Percentiles rank a stretch among this genome's conserved stretches.
These are phyloP conservation scores for Globisporangium parvum DNA, from an alignment of 352 stramenopile species.

Conservation along the genomic window DNA sequence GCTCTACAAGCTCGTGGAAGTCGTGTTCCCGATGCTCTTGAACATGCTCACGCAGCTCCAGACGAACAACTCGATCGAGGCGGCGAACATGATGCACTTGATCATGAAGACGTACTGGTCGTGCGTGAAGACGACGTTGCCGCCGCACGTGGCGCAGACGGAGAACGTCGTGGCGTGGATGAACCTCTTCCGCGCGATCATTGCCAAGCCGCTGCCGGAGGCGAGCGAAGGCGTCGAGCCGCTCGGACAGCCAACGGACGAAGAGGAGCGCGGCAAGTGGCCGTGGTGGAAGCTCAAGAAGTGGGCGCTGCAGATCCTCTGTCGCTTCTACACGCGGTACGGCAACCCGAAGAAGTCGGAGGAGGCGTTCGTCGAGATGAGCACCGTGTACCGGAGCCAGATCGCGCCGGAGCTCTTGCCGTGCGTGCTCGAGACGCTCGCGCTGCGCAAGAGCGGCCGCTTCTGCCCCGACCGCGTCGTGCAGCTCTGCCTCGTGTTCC, in stretches of 20 bases:
- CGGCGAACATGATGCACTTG: conserved; percentile 90
- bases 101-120: conserved; percentile 99
- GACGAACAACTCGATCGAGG: conserved; percentile 86
- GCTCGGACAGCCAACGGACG: conserved; percentile 81
- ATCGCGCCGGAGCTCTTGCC: conserved; percentile 84
- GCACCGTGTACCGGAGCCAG: conserved; percentile 90
- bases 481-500: conserved; percentile 91
- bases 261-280: conserved; percentile 92
- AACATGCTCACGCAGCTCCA: conserved; percentile 86
- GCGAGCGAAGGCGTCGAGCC: conserved; percentile 74
- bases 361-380: conserved; percentile 89
- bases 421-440: conserved; percentile 88
- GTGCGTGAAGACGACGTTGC: conserved; percentile 93
- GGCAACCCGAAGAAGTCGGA: conserved; percentile 94
- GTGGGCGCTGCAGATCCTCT: conserved; percentile 96
- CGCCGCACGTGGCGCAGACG: conserved; percentile 73
- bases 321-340: conserved; percentile 95
- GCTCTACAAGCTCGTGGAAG: conserved; percentile 90
- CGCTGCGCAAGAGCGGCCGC: conserved; percentile 89
- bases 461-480: conserved; percentile 96
- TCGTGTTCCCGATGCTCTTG: conserved; percentile 91
- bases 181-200: conserved; percentile 78
- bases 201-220: conserved; percentile 91
- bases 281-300: conserved; percentile 99
- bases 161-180: conserved; percentile 92